A percentile compares a stretch with the other conserved stretches of the same genome.
Conservation (phyloP, 1,284 basidiomycete species). For the Coriolopsis trogii region DNA sequence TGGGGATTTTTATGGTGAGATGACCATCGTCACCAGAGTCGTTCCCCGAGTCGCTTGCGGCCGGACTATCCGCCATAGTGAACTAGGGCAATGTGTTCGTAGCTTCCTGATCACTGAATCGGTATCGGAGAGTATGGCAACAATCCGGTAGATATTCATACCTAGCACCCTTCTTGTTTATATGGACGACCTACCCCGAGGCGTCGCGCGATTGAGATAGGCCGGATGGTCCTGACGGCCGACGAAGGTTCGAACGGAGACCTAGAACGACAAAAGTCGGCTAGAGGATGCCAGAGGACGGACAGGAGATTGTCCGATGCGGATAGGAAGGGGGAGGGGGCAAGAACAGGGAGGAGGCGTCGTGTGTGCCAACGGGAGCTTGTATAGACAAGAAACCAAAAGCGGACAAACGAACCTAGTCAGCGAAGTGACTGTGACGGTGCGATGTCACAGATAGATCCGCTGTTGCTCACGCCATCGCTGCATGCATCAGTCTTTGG, state of each 20-base stretch:
- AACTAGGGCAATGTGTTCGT: background rate
- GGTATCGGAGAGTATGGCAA: background rate
- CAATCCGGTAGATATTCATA: too few relatives aligned
- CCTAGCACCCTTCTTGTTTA: too few relatives aligned
- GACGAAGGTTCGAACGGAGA: background rate
- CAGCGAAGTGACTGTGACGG: conserved; percentile 35
- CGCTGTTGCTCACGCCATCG: conserved; percentile 21
- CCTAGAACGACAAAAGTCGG: background rate
- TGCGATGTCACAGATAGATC: conserved; percentile 23
- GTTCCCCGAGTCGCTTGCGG: conserved; percentile 46
- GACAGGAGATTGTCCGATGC: background rate
- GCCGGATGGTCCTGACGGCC: background rate
- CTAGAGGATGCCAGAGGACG: background rate
- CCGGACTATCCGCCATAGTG: conserved; percentile 38
- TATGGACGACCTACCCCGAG: too few relatives aligned
- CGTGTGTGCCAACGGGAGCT: conserved; percentile 29
- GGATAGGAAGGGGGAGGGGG: conserved; percentile 1
- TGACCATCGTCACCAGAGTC: conserved; percentile 59
- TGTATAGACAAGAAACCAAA: conserved; percentile 39
- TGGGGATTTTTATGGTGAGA: conserved; percentile 61
- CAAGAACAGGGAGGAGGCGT: conserved; percentile 8
- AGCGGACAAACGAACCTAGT: conserved; percentile 37
- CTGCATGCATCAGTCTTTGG: conserved; percentile 1
- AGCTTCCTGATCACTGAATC: background rate
- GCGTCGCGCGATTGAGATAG: conserved; percentile 17